These are phyloP conservation scores for Bacidia gigantensis DNA, from an alignment of 495 filamentous ascomycete genomes.

Conservation along the genomic window DNA sequence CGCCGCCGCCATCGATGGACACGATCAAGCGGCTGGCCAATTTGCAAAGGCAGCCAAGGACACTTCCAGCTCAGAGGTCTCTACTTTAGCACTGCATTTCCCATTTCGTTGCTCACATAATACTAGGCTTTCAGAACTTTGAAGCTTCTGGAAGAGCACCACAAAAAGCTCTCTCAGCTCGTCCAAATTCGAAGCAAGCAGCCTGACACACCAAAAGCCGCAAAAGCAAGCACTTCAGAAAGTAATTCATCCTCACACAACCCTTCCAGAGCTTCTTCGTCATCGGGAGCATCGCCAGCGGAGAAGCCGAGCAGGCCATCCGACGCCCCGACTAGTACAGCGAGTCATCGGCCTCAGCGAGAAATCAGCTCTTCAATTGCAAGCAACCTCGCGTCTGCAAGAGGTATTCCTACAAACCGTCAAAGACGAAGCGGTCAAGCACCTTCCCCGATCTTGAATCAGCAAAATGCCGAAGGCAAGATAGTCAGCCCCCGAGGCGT, in stretches of 20 bases:
- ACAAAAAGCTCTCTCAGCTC: constrained; percentile 62
- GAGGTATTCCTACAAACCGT: constrained; percentile 65
- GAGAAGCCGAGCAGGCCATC: constrained; percentile 23
- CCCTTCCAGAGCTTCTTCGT: constrained; percentile 11
- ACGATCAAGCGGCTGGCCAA: constrained; percentile 78
- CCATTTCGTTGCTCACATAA: constrained; percentile 5
- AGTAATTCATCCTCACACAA: constrained; percentile 7
- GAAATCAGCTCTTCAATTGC: constrained; percentile 76
- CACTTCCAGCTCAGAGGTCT: constrained; percentile 62
- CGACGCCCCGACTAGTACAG: constrained; percentile 32
- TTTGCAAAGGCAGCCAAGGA: constrained; percentile 68
- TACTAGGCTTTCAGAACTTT: constrained; percentile 64
- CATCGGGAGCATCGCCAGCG: constrained; percentile 17
- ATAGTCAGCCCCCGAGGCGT: constrained; percentile 44
- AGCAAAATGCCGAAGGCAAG: constrained; percentile 61
- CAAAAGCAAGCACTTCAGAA: constrained; percentile 12
- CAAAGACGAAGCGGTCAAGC: constrained; percentile 43
- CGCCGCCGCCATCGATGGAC: constrained; percentile 68
- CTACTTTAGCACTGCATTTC: constrained; percentile 1
- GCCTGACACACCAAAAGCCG: constrained; percentile 26
- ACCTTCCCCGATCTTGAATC: constrained; percentile 52
- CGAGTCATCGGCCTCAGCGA: constrained; percentile 39
- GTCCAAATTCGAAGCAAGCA: constrained; percentile 56
- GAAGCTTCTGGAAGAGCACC: constrained; percentile 72
- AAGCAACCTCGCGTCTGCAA: constrained; percentile 76